A percentile compares a stretch with the other conserved stretches of the same genome.
Evolutionary conservation across 192 early-diverging fungal genomes (phyloP).

Genomic region (Podila horticola): DNA sequence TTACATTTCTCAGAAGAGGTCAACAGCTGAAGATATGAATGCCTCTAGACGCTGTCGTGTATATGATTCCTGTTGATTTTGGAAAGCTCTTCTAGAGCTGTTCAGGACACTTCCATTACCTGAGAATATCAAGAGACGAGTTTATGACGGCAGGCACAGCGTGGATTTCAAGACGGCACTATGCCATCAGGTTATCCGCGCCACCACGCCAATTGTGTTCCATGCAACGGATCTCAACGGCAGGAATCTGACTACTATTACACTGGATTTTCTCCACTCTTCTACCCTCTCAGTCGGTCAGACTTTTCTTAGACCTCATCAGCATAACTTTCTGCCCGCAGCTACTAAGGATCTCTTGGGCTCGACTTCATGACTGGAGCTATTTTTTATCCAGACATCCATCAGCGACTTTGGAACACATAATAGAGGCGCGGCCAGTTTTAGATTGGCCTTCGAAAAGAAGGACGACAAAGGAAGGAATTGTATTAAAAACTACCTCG

Average conservation of each 20-base stretch:
- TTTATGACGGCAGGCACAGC: constrained; percentile 9
- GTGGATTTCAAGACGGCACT: constrained; percentile 40
- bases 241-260: constrained; percentile 12
- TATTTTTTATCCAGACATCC: constrained; percentile 42
- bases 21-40: too few species aligned
- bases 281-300: not conserved
- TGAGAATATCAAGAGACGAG: constrained; percentile 25
- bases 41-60: too few species aligned
- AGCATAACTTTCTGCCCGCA: constrained; percentile 19
- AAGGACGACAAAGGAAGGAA: too few species aligned
- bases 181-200: constrained; percentile 26
- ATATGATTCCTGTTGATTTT: too few species aligned
- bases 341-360: constrained; percentile 30
- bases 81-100: too few species aligned
- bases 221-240: constrained; percentile 26
- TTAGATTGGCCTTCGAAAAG: too few species aligned
- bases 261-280: constrained; percentile 6
- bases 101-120: constrained; percentile 3
- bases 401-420: constrained; percentile 35
- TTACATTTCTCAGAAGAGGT: too few species aligned
- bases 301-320: constrained; percentile 27
- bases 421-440: too few species aligned
- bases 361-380: constrained; percentile 49
- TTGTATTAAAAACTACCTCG: too few species aligned
- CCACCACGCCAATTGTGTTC: constrained; percentile 14